Percentiles rank a stretch among this genome's conserved stretches.
Conservation (phyloP, 2,329 filamentous ascomycete genomes). For the Diaporthe australafricana region DNA sequence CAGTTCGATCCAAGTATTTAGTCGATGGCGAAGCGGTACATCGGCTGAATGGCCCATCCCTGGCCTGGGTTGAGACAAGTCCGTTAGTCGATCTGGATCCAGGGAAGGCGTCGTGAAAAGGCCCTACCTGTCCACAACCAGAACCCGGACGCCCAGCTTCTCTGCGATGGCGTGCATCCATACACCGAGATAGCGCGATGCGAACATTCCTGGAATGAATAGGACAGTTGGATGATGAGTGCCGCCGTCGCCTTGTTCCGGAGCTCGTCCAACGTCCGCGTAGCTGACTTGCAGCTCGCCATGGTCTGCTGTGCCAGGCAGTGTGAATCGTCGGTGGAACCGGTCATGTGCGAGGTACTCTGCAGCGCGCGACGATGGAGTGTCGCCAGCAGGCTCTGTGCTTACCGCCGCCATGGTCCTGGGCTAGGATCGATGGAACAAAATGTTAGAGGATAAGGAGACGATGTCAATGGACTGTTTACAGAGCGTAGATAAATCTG, state of each 20-base stretch:
- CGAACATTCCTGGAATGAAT: slow-evolving; percentile 42
- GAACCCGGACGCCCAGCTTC: slow-evolving; percentile 35
- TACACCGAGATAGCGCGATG: slow-evolving; percentile 31
- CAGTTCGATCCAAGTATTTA: slow-evolving; percentile 38
- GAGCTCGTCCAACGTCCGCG: slow-evolving; percentile 24
- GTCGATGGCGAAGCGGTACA: slow-evolving; percentile 25
- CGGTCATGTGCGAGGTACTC: slow-evolving; percentile 24
- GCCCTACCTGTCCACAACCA: slow-evolving; percentile 36
- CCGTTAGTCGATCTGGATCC: not conserved
- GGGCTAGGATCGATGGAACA: not conserved
- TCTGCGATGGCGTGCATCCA: slow-evolving; percentile 33
- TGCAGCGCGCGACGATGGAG: not conserved
- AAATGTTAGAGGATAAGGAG: not conserved
- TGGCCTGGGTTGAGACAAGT: slow-evolving; percentile 35
- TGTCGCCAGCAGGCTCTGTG: not conserved
- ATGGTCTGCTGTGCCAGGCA: slow-evolving; percentile 36
- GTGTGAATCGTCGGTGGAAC: slow-evolving; percentile 36
- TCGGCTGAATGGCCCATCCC: slow-evolving; percentile 32
- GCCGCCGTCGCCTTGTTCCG: not conserved
- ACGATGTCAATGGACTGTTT: not conserved
- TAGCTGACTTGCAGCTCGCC: slow-evolving; percentile 39
- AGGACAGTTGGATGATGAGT: slow-evolving; percentile 21
- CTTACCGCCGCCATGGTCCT: not conserved
- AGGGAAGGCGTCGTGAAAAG: not conserved
- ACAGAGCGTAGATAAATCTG: not conserved